phyloP scores from a whole-genome alignment of 1,284 basidiomycete species.

The Rhodotorula mucilaginosa region DNA sequence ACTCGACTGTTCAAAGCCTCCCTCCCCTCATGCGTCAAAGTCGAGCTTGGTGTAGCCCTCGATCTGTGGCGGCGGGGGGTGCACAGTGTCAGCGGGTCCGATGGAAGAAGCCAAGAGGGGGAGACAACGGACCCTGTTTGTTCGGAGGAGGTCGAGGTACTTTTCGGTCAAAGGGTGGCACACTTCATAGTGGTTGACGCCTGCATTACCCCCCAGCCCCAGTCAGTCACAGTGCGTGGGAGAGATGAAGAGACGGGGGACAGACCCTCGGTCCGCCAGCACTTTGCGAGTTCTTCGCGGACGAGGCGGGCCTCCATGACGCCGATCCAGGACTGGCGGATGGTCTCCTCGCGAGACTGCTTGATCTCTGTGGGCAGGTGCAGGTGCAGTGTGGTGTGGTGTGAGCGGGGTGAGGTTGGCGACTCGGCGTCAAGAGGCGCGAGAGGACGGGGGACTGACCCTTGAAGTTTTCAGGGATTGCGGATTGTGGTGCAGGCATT shows the following conservation, averaged over 20 bases:
- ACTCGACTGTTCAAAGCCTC: not conserved
- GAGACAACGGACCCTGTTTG: conserved; percentile 59
- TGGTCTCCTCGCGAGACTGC: conserved; percentile 66
- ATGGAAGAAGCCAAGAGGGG: not conserved
- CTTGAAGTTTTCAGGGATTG: conserved; percentile 36
- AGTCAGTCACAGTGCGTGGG: too few relatives aligned
- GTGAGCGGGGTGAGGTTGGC: not conserved
- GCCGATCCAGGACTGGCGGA: conserved; percentile 91
- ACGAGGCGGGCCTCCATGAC: conserved; percentile 92
- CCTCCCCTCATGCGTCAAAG: conserved; percentile 22
- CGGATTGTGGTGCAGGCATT: conserved; percentile 29
- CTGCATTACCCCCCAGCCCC: conserved; percentile 1
- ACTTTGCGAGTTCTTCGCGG: conserved; percentile 84
- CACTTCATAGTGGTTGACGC: conserved; percentile 73
- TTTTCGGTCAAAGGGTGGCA: conserved; percentile 83
- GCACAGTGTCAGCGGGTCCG: not conserved
- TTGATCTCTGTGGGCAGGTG: conserved; percentile 49
- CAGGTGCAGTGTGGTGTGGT: not conserved
- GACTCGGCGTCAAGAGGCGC: not conserved
- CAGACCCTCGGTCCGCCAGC: conserved; percentile 79
- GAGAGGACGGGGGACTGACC: conserved; percentile 12
- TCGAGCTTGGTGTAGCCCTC: conserved; percentile 42
- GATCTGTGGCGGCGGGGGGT: conserved; percentile 11
- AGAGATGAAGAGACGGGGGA: conserved; percentile 42
- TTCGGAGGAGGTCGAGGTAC: conserved; percentile 76